Evolutionary conservation across 1,139 yeast genomes (phyloP).

Genomic region (Candida sojae): DNA sequence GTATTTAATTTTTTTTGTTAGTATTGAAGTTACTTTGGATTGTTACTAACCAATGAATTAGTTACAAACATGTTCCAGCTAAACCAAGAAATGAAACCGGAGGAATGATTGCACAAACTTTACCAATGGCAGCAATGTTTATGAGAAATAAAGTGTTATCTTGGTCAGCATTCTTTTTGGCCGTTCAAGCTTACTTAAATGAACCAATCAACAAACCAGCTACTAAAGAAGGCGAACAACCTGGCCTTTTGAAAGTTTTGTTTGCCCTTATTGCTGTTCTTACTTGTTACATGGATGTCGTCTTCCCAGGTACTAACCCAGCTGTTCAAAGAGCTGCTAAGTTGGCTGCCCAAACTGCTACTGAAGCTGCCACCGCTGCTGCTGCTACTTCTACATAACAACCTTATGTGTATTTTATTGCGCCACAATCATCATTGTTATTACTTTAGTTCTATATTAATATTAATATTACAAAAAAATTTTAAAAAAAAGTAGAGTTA

Average conservation of each 20-base stretch:
- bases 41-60: constrained; percentile 15
- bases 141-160: constrained; percentile 54
- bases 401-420: neutral
- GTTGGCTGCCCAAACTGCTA: constrained; percentile 21
- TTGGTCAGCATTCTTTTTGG: constrained; percentile 57
- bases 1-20: constrained; percentile 15
- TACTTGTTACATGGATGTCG: constrained; percentile 55
- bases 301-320: constrained; percentile 41
- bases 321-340: constrained; percentile 23
- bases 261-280: constrained; percentile 48
- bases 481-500: neutral
- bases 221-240: constrained; percentile 29
- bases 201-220: constrained; percentile 45
- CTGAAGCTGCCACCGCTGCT: constrained; percentile 20
- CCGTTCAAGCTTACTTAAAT: constrained; percentile 50
- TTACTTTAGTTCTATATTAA: constrained; percentile 1
- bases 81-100: constrained; percentile 47
- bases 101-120: constrained; percentile 53
- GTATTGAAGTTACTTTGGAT: neutral
- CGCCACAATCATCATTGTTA: neutral
- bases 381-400: constrained; percentile 13
- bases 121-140: constrained; percentile 72
- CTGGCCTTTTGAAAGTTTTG: constrained; percentile 47
- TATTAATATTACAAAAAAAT: neutral
- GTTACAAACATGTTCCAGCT: constrained; percentile 52